phyloP scores from a whole-genome alignment of 148 eudicot genomes.

The Fagopyrum homotropicum region DNA sequence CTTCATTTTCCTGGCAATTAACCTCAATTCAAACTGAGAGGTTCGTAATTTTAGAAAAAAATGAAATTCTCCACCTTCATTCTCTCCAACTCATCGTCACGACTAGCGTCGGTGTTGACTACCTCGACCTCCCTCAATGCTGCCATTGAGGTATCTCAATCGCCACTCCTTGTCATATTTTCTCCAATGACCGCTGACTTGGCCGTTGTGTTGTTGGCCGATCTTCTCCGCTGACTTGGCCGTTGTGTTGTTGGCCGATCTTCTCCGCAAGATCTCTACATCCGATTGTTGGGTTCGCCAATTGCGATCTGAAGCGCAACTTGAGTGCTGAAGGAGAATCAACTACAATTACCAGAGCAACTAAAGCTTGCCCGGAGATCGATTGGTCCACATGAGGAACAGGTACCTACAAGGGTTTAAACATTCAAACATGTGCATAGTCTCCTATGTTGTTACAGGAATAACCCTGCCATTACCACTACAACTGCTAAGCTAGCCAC shows the following conservation, averaged over 20 bases:
- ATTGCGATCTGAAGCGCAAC: slow-evolving; percentile 34
- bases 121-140: slow-evolving; percentile 30
- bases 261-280: slow-evolving; percentile 12
- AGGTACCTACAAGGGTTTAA: slow-evolving; percentile 44
- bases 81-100: slow-evolving; percentile 37
- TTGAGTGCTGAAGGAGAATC: slow-evolving; percentile 95
- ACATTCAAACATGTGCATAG: background rate
- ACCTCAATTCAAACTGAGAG: too few relatives aligned
- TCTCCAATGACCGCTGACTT: slow-evolving; percentile 13
- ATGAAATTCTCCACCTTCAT: slow-evolving; percentile 21
- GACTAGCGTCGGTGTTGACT: slow-evolving; percentile 21
- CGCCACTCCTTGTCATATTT: slow-evolving; percentile 17
- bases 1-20: too few relatives aligned
- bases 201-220: slow-evolving; percentile 17
- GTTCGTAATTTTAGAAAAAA: too few relatives aligned
- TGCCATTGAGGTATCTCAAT: slow-evolving; percentile 36
- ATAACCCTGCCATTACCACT: background rate
- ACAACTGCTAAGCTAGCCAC: background rate
- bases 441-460: background rate
- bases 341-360: slow-evolving; percentile 83
- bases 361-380: slow-evolving; percentile 49
- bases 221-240: slow-evolving; percentile 17
- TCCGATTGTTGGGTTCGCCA: slow-evolving; percentile 14
- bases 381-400: slow-evolving; percentile 63
- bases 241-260: slow-evolving; percentile 17